phyloP scores from a whole-genome alignment of 768 basidiomycete species.

The Plicaturopsis crispa region DNA sequence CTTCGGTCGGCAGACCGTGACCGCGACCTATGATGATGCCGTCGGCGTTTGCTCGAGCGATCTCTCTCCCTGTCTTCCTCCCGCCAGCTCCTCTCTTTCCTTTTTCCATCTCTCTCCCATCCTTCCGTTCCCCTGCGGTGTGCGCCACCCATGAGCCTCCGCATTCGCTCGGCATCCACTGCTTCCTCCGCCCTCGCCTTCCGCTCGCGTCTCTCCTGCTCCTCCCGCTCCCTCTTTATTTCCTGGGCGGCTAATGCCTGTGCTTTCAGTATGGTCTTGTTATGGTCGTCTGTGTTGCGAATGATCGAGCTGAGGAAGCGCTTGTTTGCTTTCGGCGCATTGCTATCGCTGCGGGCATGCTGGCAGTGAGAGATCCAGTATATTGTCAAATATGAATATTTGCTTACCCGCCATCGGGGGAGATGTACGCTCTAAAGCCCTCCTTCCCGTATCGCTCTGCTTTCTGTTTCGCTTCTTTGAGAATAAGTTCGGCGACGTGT shows the following conservation, averaged over 20 bases:
- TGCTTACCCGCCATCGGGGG: constrained; percentile 41
- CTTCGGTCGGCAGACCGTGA: constrained; percentile 22
- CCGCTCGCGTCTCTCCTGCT: constrained; percentile 55
- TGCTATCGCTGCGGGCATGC: constrained; percentile 48
- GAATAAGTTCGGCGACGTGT: constrained; percentile 86
- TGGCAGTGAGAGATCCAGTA: constrained; percentile 1
- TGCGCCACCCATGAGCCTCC: constrained; percentile 26
- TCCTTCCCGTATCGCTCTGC: constrained; percentile 71
- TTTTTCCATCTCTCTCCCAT: constrained; percentile 38
- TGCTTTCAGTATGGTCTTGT: constrained; percentile 71
- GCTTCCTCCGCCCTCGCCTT: constrained; percentile 71
- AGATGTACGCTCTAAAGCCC: constrained; percentile 76
- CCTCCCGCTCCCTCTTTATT: constrained; percentile 59
- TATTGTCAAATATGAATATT: background rate
- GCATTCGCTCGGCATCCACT: constrained; percentile 52
- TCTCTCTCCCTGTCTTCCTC: constrained; percentile 22
- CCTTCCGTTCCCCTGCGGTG: constrained; percentile 24
- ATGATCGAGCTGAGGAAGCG: constrained; percentile 83
- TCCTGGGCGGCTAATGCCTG: constrained; percentile 71
- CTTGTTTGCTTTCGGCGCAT: constrained; percentile 75
- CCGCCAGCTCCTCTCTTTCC: constrained; percentile 27
- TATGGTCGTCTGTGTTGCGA: constrained; percentile 92
- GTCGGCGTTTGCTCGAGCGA: constrained; percentile 15
- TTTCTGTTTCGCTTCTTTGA: constrained; percentile 90
- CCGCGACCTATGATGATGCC: constrained; percentile 19